Base-by-base conservation (phyloP, 768 basidiomycete species). In the Coprinellus aureogranulatus region DNA sequence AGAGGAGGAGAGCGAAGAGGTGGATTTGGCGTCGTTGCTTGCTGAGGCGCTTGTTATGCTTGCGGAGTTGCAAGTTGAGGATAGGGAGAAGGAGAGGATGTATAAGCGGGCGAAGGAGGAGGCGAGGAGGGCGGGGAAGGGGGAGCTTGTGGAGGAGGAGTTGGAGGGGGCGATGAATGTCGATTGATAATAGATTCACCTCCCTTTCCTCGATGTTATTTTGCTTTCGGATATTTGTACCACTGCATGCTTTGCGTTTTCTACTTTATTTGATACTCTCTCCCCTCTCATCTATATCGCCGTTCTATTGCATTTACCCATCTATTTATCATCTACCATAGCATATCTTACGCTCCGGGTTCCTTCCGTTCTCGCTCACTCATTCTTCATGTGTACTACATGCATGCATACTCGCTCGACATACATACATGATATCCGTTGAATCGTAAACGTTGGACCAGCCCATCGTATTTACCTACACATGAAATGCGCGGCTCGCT, bases 1-100 rank as follows among this genome's bases (percentile, higher is more conserved):
- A 45, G 61, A 60, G 28, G 61, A 57, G 48, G 60, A 58, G 50
- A 41, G 18, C 31, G 61, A 61, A 46, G 61, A 53, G 44, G 41
- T 45, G 26, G 57, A 61, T 30, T 47, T 34, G 30, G 57, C 51
- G 22, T 22, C 22, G 28, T 47, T 58, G 57, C 31, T 58, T 37
- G 57, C 57, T 2, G 51, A 58, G 57, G 42, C 51, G 27, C 16
- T 46, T 10, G 42, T 47, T 41, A 58, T 44, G 30, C 45, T 58
- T 37, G 57, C 49, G 4, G 52, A 58, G 16, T 34, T 58, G 22
- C 18, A 40, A 31, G 20, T 47, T 23, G 51, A n/a, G 18, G 54
- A 56, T 27, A 63, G 62, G 40, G 59, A 50, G 30, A 57, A 59
- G 44, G 59, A 58, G 49, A 57, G 54, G 48, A 25, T 47, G 26